A percentile compares a stretch with the other conserved stretches of the same genome.
Evolutionary conservation across 2,329 filamentous ascomycete species (phyloP).

Genomic region (Xylariaceae sp.): DNA sequence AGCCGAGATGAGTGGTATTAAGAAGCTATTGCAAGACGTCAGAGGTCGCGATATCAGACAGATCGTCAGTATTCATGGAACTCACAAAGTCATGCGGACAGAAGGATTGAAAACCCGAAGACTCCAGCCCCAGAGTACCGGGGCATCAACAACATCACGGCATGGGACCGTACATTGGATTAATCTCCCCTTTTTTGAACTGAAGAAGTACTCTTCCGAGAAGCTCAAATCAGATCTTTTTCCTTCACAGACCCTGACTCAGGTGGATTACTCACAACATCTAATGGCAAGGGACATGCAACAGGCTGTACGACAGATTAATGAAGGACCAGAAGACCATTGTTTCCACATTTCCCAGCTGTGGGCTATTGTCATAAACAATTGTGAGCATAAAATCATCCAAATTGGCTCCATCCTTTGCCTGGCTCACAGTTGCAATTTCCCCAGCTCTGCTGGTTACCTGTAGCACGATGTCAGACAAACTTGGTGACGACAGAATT

Average conservation of each 20-base stretch:
- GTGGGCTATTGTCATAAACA: constrained; percentile 26
- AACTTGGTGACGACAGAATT: constrained; percentile 1
- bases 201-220: constrained; percentile 29
- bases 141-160: constrained; percentile 4
- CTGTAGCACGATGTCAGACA: constrained; percentile 3
- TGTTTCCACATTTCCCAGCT: constrained; percentile 25
- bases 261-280: constrained; percentile 19
- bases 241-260: constrained; percentile 21
- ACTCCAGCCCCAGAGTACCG: constrained; percentile 12
- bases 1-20: constrained; percentile 6
- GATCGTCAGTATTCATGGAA: constrained; percentile 2
- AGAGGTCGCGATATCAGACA: constrained; percentile 2
- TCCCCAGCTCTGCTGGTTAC: constrained; percentile 6
- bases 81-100: constrained; percentile 5
- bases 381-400: constrained; percentile 18
- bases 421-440: neutral
- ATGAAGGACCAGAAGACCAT: constrained; percentile 7
- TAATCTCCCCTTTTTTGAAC: constrained; percentile 44
- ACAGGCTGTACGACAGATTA: constrained; percentile 19
- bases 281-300: constrained; percentile 19
- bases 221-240: constrained; percentile 11
- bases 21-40: constrained; percentile 6
- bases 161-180: constrained; percentile 35
- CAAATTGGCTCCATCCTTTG: neutral
- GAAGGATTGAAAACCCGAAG: constrained; percentile 4